Evolutionary conservation across 805 yeast genomes (phyloP), one percentile per base, ranked within the genome.

Genomic region (Saturnispora quitensis): DNA sequence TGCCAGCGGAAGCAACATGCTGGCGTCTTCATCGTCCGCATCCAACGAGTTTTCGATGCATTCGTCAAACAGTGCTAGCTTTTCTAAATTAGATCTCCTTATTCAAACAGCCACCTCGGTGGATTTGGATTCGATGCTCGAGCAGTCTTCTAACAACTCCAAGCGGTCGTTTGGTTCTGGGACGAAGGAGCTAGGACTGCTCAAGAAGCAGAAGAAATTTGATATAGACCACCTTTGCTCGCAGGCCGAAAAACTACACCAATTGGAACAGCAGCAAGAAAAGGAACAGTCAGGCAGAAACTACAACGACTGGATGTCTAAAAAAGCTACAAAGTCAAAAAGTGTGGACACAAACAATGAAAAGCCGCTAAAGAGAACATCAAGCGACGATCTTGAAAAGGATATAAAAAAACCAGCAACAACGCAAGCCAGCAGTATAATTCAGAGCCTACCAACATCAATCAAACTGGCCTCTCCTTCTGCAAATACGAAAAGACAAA

Each of bases 401-500:
- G 24, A 24, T 28, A 43, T 35, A 6, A 22, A 20, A 17, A 49
- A 43, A n/a, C 36, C 27, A 9, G n/a, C 27, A 15, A 17, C 20
- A 15, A n/a, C 31, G 9, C 20, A 35, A 15, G 18, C 17, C 15
- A 36, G 24, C 17, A 20, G 13, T 17, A 17, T 18, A 27, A 17
- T n/a, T 5, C 45, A 35, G 12, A 38, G 28, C 57, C 55, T n/a
- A 52, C 53, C 44, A 15, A 35, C 36, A 4, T 50, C 68, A 18
- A 63, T 66, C 47, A 66, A 66, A 54, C 48, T 66, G 25, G 68
- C 68, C 0, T 66, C 68, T 6, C 69, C 70, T 3, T 64, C 69
- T 5, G 47, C 59, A 3, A 54, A 60, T 10, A 56, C 67, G 10
- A 64, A 65, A 36, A 68, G 89, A 58, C 90, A 84, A 66, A 68